Evolutionary conservation across 208 protist species (phyloP), one percentile per base, ranked within the genome.

Genomic region (Trypanosoma lewisi): DNA sequence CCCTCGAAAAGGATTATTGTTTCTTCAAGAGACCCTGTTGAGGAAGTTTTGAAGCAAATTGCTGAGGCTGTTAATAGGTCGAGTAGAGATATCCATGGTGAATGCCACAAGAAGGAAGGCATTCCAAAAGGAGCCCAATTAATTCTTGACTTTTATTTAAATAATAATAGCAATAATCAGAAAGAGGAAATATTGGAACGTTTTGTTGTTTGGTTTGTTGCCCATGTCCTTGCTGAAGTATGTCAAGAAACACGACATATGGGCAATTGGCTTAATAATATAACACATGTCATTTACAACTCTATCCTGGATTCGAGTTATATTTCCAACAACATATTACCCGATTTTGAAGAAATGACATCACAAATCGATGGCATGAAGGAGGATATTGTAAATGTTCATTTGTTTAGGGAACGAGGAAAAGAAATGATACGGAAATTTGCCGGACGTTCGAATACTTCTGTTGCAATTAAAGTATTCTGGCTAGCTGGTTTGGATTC

Each of bases 401-500:
- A 27, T 44, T 27, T 2, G 2, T 63, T 63, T 53, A 41, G 37
- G 0, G 9, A 28, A 30, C 23, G 45, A 53, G 58, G 31, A 42
- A 54, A 54, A 54, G n/a, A 50, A 9, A 37, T 53, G 16, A 17
- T 63, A 27, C 14, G n/a, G 14, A 14, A 28, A n/a, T 16, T 63
- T 27, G 45, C 27, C 39, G 30, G 23, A 31, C 6, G n/a, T 53
- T 25, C 30, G 16, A 51, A 28, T n/a, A 5, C n/a, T 54, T 2
- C 45, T 63, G 9, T 27, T 51, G 58, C 27, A 23, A 31, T 41
- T 12, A 21, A 54, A 16, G n/a, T 63, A 31, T 63, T 63, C 31
- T 63, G 58, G 58, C 14, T 63, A 3, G 58, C 58, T 42, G 58
- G 58, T 1, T 53, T 63, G 44, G 58, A 63, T 8, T 41, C 39